Evolutionary conservation across 257 asterid genomes (phyloP), one percentile per base, ranked within the genome.

Genomic region (Solanum paucissectum): DNA sequence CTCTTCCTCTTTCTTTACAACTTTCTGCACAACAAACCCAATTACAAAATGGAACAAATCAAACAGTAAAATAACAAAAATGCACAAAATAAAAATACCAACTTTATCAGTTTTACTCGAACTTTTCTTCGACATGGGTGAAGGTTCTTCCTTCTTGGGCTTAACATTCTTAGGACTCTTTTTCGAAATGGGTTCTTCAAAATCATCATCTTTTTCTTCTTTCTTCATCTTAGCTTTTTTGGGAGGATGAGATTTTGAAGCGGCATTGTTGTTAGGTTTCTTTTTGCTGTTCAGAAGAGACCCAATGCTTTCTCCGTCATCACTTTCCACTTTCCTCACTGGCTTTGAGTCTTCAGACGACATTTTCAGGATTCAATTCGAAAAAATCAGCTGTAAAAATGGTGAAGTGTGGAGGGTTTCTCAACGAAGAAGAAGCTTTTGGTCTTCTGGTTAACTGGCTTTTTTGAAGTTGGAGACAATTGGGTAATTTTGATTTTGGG

Each of bases 161-260:
- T 81, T 81, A 3, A 81, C 42, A 1, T 33, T 84, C n/a, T 88
- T 69, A 42, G 34, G 52, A 9, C 60, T 60, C 29, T 62, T 89
- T 38, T 27, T 86, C 2, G 91, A 62, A 75, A 88, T 18, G 66
- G 91, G 88, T 34, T 88, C 87, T 55, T 93, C 94, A 71, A 72
- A 93, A 90, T 90, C 93, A 7, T 94, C 95, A 52, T 90, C 92
- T 0, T 23, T 68, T 86, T 92, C 97, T 88, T 93, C 95, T 89
- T 92, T 91, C 74, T 91, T 92, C 87, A 84, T 73, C 77, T 86
- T 91, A 13, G 38, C 55, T 12, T 21, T 86, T 86, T 88, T 91
- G 72, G 88, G n/a, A 9, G 85, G 83, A 86, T 74, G 88, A 84
- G 92, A 92, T 88, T 89, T 91, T 34, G 89, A 86, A 34, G 79